Evolutionary conservation across 345 rosid genomes (phyloP).

Genomic region (Rhodomyrtus tomentosa): DNA sequence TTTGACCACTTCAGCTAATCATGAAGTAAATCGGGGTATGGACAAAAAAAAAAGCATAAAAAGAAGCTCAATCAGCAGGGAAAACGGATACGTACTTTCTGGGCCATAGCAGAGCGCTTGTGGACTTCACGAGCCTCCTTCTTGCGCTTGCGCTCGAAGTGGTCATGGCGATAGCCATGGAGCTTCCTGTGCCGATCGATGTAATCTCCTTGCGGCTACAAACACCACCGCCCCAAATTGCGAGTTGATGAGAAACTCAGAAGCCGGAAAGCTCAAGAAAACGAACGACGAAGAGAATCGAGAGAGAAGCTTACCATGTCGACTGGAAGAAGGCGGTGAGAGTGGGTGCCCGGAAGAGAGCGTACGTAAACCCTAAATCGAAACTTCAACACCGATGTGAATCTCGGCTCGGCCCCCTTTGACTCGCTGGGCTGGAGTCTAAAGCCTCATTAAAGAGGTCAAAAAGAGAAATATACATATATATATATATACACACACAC

Average conservation of each 20-base stretch:
- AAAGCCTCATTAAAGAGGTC: not conserved
- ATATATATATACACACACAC: no score
- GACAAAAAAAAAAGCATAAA: not conserved
- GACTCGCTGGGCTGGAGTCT: not conserved
- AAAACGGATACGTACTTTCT: conserved; percentile 18
- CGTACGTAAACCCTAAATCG: not conserved
- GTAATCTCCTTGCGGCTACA: conserved; percentile 92
- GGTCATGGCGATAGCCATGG: conserved; percentile 67
- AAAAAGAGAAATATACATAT: not conserved
- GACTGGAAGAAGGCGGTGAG: not conserved
- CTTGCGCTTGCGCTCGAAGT: conserved; percentile 82
- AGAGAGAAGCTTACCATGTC: not conserved
- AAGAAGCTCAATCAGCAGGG: not conserved
- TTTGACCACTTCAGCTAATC: not conserved
- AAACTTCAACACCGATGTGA: not conserved
- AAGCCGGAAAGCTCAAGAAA: not conserved
- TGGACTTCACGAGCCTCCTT: conserved; percentile 87
- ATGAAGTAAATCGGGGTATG: not conserved
- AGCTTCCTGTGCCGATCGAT: conserved; percentile 79
- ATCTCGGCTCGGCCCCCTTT: not conserved
- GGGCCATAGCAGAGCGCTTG: conserved; percentile 65
- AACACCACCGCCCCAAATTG: not conserved
- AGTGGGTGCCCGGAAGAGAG: not conserved
- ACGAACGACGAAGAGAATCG: not conserved
- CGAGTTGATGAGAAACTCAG: not conserved